Base-by-base conservation (phyloP, 768 basidiomycete species). In the Leccinum barrowsii region DNA sequence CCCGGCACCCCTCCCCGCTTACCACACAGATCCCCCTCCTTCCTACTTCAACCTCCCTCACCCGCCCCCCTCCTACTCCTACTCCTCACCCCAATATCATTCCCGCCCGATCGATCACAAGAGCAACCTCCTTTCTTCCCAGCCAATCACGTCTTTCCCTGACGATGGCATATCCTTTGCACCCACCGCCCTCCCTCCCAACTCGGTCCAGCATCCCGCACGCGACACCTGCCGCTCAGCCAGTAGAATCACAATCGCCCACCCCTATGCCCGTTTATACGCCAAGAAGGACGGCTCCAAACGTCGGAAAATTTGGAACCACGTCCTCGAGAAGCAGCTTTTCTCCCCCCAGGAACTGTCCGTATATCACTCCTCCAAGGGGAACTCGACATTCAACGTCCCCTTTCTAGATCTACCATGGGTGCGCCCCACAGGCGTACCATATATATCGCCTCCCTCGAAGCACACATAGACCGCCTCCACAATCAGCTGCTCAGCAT, bases 251-350 rank as follows among this genome's bases (percentile, higher is more conserved):
- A 67, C 72, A 58, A 78, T 87, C 56, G 74, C 80, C 0, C 86
- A 88, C 59, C 87, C 87, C 0, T 89, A 89, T 60, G 85, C 87
- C 5, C 83, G 87, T 56, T 78, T 89, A 10, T 81, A 83, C 61
- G 85, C 85, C 4, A 85, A 84, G 67, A 84, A 84, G 49, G 80
- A 82, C 50, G 80, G 80, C 50, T 77, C 80, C 5, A 89, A 89
- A 71, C 82, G 85, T 4, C 80, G 88, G 17, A 86, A 84, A 67
- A 86, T 87, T 15, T 91, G 89, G 89, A 86, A 85, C 51, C 89
- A 89, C 61, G 82, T 84, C 1, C 80, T 89, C 57, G 89, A 91
- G 71, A 89, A 89, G 67, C 77, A 77, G 13, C 76, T 90, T 24
- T 90, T 90, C 71, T 78, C 74, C 6, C 79, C 86, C 0, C 80